Evolutionary conservation across 2,329 filamentous ascomycete species (phyloP).

Genomic region (Fusarium sp.): DNA sequence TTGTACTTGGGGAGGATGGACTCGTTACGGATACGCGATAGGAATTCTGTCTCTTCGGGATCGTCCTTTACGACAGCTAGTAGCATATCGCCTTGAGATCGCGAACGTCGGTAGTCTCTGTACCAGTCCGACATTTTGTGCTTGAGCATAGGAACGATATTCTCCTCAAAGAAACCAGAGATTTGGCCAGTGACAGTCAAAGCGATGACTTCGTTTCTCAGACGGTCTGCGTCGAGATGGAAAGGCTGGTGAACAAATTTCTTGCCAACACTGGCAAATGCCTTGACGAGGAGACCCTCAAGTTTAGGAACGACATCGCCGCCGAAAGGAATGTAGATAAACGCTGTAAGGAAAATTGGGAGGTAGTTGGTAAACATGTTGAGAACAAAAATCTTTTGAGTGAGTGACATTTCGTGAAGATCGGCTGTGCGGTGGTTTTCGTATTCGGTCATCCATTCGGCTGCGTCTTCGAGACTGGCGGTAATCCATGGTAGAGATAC

Average conservation of each 20-base stretch:
- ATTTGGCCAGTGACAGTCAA: constrained; percentile 79
- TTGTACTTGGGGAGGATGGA: constrained; percentile 76
- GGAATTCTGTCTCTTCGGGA: constrained; percentile 72
- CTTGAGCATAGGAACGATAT: constrained; percentile 76
- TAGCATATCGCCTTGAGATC: constrained; percentile 57
- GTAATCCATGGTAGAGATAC: constrained; percentile 74
- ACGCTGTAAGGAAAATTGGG: constrained; percentile 80
- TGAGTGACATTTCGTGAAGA: constrained; percentile 75
- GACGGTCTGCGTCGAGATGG: constrained; percentile 71
- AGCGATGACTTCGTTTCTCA: constrained; percentile 80
- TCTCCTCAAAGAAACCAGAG: constrained; percentile 77
- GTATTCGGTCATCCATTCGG: constrained; percentile 72
- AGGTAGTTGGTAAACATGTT: constrained; percentile 86
- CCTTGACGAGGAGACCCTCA: constrained; percentile 67
- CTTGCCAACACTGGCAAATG: constrained; percentile 57
- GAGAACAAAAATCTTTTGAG: constrained; percentile 80
- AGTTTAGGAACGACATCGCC: constrained; percentile 74
- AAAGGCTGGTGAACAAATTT: constrained; percentile 68
- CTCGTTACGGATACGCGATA: constrained; percentile 73
- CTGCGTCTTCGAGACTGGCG: constrained; percentile 71
- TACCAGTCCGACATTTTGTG: constrained; percentile 65
- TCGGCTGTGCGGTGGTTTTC: constrained; percentile 82
- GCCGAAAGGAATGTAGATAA: constrained; percentile 83
- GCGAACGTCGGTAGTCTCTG: constrained; percentile 52
- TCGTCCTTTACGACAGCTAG: constrained; percentile 65